Base-by-base conservation (phyloP, 495 filamentous ascomycete species). In the Podospora anserina region DNA sequence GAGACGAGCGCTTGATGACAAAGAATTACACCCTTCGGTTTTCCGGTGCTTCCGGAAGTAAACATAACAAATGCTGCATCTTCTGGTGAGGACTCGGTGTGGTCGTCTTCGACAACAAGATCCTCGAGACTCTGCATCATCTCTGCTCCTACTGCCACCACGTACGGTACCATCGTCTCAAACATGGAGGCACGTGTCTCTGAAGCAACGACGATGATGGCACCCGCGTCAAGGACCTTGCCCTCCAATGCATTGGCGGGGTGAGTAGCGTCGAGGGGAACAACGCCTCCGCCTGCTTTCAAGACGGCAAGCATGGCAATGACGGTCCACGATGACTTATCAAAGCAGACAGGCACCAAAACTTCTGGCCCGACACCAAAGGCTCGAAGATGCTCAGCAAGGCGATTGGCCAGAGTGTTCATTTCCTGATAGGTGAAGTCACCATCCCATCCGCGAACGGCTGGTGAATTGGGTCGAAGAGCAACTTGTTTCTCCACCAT, bases 361-460 rank as follows among this genome's bases (percentile, higher is more conserved):
- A 75, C 76, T 53, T 87, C 85, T 2, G 80, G 81, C 1, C 80
- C 78, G 39, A 89, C 78, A 16, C 63, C 59, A 9, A 76, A 72
- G 0, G 39, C 66, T 39, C 77, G 75, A 18, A 87, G 72, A 55
- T 82, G 75, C 18, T 63, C 74, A 3, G 85, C 84, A 9, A 89
- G 63, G 16, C 65, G 70, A 66, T 39, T 71, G 2, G 76, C 69
- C 0, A 59, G 30, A 0, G 70, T 57, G 57, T 86, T 80, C 57
- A 89, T 74, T 61, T 90, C 82, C 15, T 70, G 70, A 68, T 84
- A 90, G 0, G 87, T 86, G 60, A 90, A 76, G 85, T 92, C 70
- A 84, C 67, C 49, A 28, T 70, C 87, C 81, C 84, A 83, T 2
- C 66, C 77, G 7, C 66, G 68, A 49, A 79, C 65, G 0, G 77